Evolutionary conservation across 2,329 filamentous ascomycete species (phyloP), one percentile per base, ranked within the genome.

Genomic region (Chaetomiaceae sp.): DNA sequence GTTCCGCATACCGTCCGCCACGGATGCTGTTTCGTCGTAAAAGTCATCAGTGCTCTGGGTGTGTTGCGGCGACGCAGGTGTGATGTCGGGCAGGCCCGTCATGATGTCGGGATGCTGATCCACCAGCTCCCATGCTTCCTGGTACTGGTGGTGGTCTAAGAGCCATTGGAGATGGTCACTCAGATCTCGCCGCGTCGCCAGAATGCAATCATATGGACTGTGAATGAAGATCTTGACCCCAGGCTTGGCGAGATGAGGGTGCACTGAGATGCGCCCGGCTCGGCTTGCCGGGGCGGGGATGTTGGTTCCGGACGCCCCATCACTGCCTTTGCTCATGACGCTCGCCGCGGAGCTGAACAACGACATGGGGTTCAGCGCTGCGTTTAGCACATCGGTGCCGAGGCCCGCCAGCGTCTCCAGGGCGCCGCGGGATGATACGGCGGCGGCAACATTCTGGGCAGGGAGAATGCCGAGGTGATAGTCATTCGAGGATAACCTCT

Each of bases 201-300:
- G 73, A n/a, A 97, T 86, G 62, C 91, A 97, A 68, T 99, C 93
- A 64, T 95, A 99, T 0, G 93, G 93, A 61, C 90, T 96, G 62
- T 96, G 90, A 35, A 99, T 89, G 65, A 96, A 96, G 14, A 99
- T 87, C 63, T 97, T 66, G 60, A 77, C 67, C 2, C 79, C 77
- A 44, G 73, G 73, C 62, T 82, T 77, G 58, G 76, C 61, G 57
- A 86, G 66, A 60, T 74, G 74, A 48, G 79, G 68, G 63, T 85
- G 76, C 2, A 76, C 70, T 12, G 71, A 67, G 33, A 67, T 66
- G 3, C 51, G 56, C 1, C 55, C 55, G 9, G 20, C 23, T 3
- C 48, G 53, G 5, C 63, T 67, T 4, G 64, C 56, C 3, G 61
- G 62, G 40, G 73, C 74, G 6, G 71, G 64, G 1, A 67, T 66